Percentiles rank a stretch among this genome's conserved stretches.
phyloP scores from a whole-genome alignment of 306 rosid species.

The Casuarina glauca region DNA sequence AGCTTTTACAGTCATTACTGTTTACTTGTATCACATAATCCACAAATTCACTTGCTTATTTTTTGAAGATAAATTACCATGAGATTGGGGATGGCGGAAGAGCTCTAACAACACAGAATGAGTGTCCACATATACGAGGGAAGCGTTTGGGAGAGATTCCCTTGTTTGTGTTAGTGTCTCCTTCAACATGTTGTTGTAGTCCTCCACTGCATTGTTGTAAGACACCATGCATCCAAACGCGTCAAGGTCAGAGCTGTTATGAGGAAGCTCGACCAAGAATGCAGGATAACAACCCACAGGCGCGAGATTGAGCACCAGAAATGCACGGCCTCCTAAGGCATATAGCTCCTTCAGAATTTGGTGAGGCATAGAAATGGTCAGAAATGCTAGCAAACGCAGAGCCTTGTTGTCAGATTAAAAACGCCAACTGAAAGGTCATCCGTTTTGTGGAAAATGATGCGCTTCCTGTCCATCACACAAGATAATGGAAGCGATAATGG shows the following conservation, averaged over 20 bases:
- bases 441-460: not conserved
- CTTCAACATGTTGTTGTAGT: slow-evolving; percentile 58
- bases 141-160: slow-evolving; percentile 44
- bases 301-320: slow-evolving; percentile 70
- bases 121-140: slow-evolving; percentile 65
- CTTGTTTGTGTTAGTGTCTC: slow-evolving; percentile 42
- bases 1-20: too few species aligned
- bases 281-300: slow-evolving; percentile 89
- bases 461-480: not conserved
- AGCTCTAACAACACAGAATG: slow-evolving; percentile 59
- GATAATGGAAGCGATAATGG: not conserved
- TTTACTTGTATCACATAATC: too few species aligned
- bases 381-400: not conserved
- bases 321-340: slow-evolving; percentile 63
- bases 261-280: slow-evolving; percentile 54
- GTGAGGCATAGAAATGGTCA: not conserved
- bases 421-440: not conserved
- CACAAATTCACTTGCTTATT: too few species aligned
- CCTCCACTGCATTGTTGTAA: slow-evolving; percentile 57
- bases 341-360: slow-evolving; percentile 60
- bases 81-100: slow-evolving; percentile 53
- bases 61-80: slow-evolving; percentile 38
- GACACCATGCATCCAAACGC: slow-evolving; percentile 67
- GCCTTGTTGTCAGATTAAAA: not conserved
- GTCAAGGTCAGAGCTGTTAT: slow-evolving; percentile 55